phyloP scores from a whole-genome alignment of 192 early-diverging fungal genomes.

The Gamsiella multidivaricata region DNA sequence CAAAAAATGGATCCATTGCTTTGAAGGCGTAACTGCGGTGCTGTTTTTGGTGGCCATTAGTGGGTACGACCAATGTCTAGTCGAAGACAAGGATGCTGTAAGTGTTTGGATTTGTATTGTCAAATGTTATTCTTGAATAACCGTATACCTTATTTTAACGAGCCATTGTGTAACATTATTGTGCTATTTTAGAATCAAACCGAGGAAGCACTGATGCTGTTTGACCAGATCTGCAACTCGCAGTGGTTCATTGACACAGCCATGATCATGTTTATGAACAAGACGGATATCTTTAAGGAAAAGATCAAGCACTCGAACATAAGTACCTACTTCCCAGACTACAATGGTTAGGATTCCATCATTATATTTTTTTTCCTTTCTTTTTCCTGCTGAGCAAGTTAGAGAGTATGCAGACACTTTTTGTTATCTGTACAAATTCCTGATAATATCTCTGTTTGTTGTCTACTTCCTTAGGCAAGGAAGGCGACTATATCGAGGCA shows the following conservation, averaged over 20 bases:
- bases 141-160: too few relatives aligned
- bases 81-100: slow-evolving; percentile 61
- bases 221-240: slow-evolving; percentile 70
- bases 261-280: slow-evolving; percentile 73
- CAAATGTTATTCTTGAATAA: not conserved
- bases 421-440: too few relatives aligned
- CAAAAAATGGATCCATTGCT: slow-evolving; percentile 67
- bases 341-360: slow-evolving; percentile 53
- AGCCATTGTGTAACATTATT: not conserved
- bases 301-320: slow-evolving; percentile 64
- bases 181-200: slow-evolving; percentile 78
- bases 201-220: slow-evolving; percentile 70
- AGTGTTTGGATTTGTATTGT: slow-evolving; percentile 5
- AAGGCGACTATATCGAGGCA: slow-evolving; percentile 48
- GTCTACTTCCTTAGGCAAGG: slow-evolving; percentile 21
- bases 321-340: slow-evolving; percentile 65
- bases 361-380: not conserved
- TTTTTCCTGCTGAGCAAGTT: too few relatives aligned
- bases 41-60: slow-evolving; percentile 71
- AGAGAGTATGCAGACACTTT: too few relatives aligned
- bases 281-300: slow-evolving; percentile 68
- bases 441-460: too few relatives aligned
- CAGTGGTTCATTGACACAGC: slow-evolving; percentile 69
- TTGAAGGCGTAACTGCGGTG: slow-evolving; percentile 67
- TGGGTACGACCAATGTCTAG: slow-evolving; percentile 69